Conservation (phyloP, 106 monocot species). For the Vanilla planifolia region DNA sequence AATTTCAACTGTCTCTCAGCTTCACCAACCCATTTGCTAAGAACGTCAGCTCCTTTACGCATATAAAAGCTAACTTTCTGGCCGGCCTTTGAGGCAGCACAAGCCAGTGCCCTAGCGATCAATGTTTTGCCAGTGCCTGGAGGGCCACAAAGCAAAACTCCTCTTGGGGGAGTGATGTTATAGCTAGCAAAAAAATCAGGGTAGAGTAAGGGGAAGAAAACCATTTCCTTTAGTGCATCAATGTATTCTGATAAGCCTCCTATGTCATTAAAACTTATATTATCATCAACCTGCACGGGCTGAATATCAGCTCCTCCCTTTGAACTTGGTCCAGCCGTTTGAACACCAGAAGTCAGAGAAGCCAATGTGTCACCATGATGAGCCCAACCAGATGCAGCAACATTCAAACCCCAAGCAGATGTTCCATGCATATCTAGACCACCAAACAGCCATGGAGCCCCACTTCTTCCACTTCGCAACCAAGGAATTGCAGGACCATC, state of each 20-base stretch:
- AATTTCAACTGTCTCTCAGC: slow-evolving; percentile 94
- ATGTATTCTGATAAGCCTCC: slow-evolving; percentile 92
- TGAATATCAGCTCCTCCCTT: slow-evolving; percentile 99
- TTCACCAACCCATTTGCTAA: slow-evolving; percentile 99
- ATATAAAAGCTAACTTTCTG: slow-evolving; percentile 98
- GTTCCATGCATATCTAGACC: slow-evolving; percentile 84
- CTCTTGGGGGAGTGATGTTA: slow-evolving; percentile 96
- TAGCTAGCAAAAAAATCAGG: slow-evolving; percentile 96
- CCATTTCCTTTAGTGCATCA: slow-evolving; percentile 98
- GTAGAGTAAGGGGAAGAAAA: slow-evolving; percentile 92
- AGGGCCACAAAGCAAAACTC: slow-evolving; percentile 90
- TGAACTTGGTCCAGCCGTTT: slow-evolving; percentile 97
- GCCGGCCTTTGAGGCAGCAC: slow-evolving; percentile 94
- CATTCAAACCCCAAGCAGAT: slow-evolving; percentile 77
- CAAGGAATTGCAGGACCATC: slow-evolving; percentile 81
- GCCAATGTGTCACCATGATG: slow-evolving; percentile 68
- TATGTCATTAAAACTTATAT: slow-evolving; percentile 92
- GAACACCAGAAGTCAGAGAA: slow-evolving; percentile 55
- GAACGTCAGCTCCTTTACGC: slow-evolving; percentile 99
- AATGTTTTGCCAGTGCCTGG: slow-evolving; percentile 99
- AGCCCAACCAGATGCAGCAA: slow-evolving; percentile 89
- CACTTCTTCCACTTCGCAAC: slow-evolving; percentile 69
- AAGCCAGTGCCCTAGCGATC: slow-evolving; percentile 94
- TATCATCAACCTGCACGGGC: slow-evolving; percentile 89
- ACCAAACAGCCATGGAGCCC: slow-evolving; percentile 70